Evolutionary conservation across 257 asterid genomes (phyloP), one percentile per base, ranked within the genome.

Genomic region (Solanum verrucosum): DNA sequence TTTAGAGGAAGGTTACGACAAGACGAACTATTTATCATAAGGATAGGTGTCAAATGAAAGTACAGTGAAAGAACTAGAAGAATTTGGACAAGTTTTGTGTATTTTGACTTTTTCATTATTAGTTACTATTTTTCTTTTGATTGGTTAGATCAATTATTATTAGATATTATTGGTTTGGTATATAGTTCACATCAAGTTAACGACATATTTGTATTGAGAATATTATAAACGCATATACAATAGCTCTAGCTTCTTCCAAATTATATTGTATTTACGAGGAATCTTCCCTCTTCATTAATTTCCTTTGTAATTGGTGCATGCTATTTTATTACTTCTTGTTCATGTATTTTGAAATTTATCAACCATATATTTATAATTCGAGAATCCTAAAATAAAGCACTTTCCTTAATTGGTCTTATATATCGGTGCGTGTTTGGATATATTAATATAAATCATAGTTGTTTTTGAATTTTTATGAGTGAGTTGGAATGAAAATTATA

Each of bases 61-160:
- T 4, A 16, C 15, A 44, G 5, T 44, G 52, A 44, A 44, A 44
- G 52, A 44, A 14, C 46, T 44, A 7, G 5, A 31, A 13, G n/a
- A 27, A 7, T 13, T 29, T 27, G 10, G 60, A 35, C 21, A 65
- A 18, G 35, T 67, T 86, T 78, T 89, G 84, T 86, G 77, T 49
- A 33, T 77, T 89, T 92, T 93, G 90, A 91, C 93, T 91, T 90
- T 86, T 86, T 87, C 21, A 77, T 38, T 77, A 38, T 44, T 74
- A 37, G 31, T 77, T 27, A 38, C 5, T 68, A 27, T 27, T 23
- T 75, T 21, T 75, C n/a, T 75, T 77, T 77, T 6, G 11, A 23
- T 77, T 38, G 59, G 87, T 87, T 87, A 87, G 88, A 90, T 40
- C 84, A 75, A 87, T 88, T 52, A 90, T 88, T 63, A 60, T 34